Evolutionary conservation across 2,329 filamentous ascomycete species (phyloP), one percentile per base, ranked within the genome.

Genomic region (Penicillium hordei): DNA sequence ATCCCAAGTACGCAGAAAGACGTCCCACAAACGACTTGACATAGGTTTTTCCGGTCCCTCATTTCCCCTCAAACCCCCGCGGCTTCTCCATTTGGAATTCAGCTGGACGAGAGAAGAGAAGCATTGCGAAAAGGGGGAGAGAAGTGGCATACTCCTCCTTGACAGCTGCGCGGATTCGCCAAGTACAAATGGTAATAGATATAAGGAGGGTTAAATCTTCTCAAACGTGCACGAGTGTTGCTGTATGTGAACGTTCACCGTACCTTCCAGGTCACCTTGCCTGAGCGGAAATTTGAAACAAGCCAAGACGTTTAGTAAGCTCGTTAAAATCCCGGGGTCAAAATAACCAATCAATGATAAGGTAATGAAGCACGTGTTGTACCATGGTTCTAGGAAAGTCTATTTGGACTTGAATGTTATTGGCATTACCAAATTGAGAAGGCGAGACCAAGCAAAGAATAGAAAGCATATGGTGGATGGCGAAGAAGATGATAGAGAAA

Each of bases 1-100:
- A 70, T 88, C 78, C 83, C 85, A 89, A 27, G 73, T 81, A 23
- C 71, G 69, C 5, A 64, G 38, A 38, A 78, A 65, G 12, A 77
- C 72, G 54, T 78, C 75, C 12, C 29, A 23, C 33, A 75, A 59
- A 6, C 73, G 71, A 29, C 52, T 57, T 3, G 61, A 25, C 2
- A 74, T 59, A 29, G 54, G 27, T 5, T 31, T 53, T 51, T 21
- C n/a, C 9, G 36, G 1, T 48, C 42, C 53, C 21, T 44, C 53
- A 21, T 23, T 46, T 34, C 43, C 19, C 2, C 49, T 44, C 5
- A 33, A 55, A n/a, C 3, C 15, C 21, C 49, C n/a, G 17, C 8
- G 52, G 56, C 27, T 59, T 21, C 15, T 12, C 58, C 36, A 40
- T 49, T 57, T 57, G 15, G 38, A 33, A 38, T 49, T 54, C 44